Conservation (phyloP, 768 basidiomycete genomes). For the Leccinellum albellum region DNA sequence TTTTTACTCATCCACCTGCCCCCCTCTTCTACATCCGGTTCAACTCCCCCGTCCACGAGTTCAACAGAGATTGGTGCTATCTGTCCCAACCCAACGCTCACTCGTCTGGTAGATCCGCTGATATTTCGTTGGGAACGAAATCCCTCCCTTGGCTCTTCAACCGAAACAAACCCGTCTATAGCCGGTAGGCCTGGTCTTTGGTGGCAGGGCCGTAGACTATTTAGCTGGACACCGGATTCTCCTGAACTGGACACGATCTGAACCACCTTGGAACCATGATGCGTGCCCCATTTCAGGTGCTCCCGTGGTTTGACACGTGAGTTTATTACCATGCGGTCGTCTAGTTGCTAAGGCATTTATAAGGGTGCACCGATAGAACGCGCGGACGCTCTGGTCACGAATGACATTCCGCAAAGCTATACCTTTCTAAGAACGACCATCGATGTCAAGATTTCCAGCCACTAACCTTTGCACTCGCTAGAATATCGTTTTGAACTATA, state of each 20-base stretch:
- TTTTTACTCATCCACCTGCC: slow-evolving; percentile 80
- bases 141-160: background rate
- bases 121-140: slow-evolving; percentile 24
- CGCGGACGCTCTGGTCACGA: background rate
- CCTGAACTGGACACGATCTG: background rate
- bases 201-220: slow-evolving; percentile 27
- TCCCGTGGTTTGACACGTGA: background rate
- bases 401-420: background rate
- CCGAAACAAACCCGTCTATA: background rate
- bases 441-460: too few species aligned
- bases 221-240: slow-evolving; percentile 18
- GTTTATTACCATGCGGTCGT: background rate
- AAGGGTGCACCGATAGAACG: background rate
- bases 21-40: slow-evolving; percentile 18
- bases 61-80: slow-evolving; percentile 5
- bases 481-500: background rate
- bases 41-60: background rate
- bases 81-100: slow-evolving; percentile 24
- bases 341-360: background rate
- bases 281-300: background rate
- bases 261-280: background rate
- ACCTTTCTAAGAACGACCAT: background rate
- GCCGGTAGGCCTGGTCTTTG: slow-evolving; percentile 42
- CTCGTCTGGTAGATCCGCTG: slow-evolving; percentile 18
- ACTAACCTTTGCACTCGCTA: background rate